Percentiles rank a stretch among this genome's conserved stretches.
phyloP scores from a whole-genome alignment of 768 basidiomycete species.

The Coprinopsis marcescibilis region DNA sequence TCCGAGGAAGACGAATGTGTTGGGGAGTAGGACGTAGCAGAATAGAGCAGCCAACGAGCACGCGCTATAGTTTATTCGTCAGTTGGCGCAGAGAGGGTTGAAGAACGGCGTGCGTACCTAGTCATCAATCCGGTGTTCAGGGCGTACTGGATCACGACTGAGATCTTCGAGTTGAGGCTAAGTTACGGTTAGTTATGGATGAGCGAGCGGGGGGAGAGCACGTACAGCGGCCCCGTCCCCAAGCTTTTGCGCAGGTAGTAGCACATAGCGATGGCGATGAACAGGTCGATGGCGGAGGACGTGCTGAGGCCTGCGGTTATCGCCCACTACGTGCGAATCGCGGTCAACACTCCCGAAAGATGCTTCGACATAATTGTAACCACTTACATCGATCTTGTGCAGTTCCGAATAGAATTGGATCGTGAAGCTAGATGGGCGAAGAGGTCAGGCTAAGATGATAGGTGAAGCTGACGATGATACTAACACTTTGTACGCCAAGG shows the following conservation, averaged over 20 bases:
- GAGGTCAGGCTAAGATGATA: not conserved
- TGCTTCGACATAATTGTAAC: not conserved
- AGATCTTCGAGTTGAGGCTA: constrained; percentile 30
- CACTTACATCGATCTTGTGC: constrained; percentile 26
- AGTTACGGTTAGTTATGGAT: not conserved
- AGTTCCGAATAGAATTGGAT: constrained; percentile 26
- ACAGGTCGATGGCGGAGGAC: constrained; percentile 38
- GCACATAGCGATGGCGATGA: constrained; percentile 33
- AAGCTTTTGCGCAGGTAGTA: constrained; percentile 30
- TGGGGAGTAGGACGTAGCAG: constrained; percentile 35
- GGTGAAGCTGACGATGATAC: constrained; percentile 2
- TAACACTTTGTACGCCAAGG: constrained; percentile 33
- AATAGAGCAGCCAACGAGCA: constrained; percentile 40
- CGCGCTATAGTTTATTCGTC: constrained; percentile 24
- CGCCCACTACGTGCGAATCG: constrained; percentile 29
- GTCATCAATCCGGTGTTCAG: constrained; percentile 34
- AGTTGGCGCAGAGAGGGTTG: not conserved
- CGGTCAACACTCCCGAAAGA: not conserved
- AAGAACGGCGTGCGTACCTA: constrained; percentile 19
- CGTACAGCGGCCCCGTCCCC: constrained; percentile 20
- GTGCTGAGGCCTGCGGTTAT: constrained; percentile 36
- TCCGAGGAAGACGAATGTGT: constrained; percentile 37
- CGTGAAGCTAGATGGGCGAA: constrained; percentile 21
- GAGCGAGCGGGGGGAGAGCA: not conserved
- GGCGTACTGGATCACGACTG: constrained; percentile 31